Evolutionary conservation across 805 yeast species (phyloP).

Genomic region (Suhomyces xylopsoci): DNA sequence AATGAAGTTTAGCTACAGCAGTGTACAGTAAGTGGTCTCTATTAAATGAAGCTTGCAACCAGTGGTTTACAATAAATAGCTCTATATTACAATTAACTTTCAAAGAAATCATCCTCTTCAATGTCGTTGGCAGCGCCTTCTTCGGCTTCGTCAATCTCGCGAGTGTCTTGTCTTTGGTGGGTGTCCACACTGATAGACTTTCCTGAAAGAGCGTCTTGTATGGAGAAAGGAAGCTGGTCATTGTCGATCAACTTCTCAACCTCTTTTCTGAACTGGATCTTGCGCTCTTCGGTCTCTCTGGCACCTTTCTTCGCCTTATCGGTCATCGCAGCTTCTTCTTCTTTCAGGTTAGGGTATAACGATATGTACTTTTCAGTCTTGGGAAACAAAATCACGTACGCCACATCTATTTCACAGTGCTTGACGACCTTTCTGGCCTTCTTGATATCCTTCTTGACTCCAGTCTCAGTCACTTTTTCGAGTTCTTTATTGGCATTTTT

Average conservation of each 20-base stretch:
- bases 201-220: constrained; percentile 46
- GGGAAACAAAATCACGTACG: constrained; percentile 77
- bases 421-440: constrained; percentile 48
- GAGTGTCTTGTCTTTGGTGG: constrained; percentile 5
- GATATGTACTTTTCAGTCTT: constrained; percentile 76
- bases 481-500: constrained; percentile 46
- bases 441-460: constrained; percentile 36
- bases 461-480: constrained; percentile 32
- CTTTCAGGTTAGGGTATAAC: constrained; percentile 53
- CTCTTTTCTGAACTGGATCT: constrained; percentile 45
- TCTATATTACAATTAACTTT: constrained; percentile 4
- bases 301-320: constrained; percentile 41
- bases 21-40: too few relatives aligned
- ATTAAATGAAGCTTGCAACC: too few relatives aligned
- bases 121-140: constrained; percentile 22
- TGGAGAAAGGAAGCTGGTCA: constrained; percentile 51
- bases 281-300: constrained; percentile 40
- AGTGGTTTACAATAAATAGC: neutral
- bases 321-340: constrained; percentile 16
- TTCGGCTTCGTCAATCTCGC: constrained; percentile 47
- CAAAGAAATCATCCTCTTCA: constrained; percentile 29
- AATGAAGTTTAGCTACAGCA: too few relatives aligned
- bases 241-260: constrained; percentile 51
- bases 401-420: constrained; percentile 65
- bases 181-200: constrained; percentile 19